Evolutionary conservation across 345 rosid species (phyloP), one percentile per base, ranked within the genome.

Genomic region (Lepidium sativum): DNA sequence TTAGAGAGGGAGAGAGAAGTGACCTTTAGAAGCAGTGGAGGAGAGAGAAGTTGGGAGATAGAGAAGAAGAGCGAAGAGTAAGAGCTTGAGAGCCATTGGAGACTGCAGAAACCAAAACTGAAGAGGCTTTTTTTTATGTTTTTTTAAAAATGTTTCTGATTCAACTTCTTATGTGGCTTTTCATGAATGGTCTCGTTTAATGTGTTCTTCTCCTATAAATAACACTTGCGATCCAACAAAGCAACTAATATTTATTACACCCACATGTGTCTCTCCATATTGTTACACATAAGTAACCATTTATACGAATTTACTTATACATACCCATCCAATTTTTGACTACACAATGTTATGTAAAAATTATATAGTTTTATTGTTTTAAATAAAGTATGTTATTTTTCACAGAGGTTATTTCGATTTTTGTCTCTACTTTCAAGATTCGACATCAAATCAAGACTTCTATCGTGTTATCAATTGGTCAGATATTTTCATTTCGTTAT

Each of bases 51-150:
- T 53, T 40, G 68, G 34, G 51, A 77, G 61, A 73, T 40, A 61
- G 37, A 75, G 68, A 66, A 72, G 52, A 61, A 83, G 76, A 59
- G 63, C 67, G 72, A 54, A 59, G 42, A 75, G 68, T 65, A 72
- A 39, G 65, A 83, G 73, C 60, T 76, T 78, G 60, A 79, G 64
- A 71, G 80, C 84, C 88, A 85, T 85, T 61, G 80, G 74, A 72
- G 77, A 66, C 77, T 65, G 63, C 43, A 57, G 76, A 59, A 72
- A 58, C 59, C 62, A 66, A 66, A 72, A 60, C 71, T 59, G 9
- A 66, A 72, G 48, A 58, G 25, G 18, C 12, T 17, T 71, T 55
- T 38, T 58, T 13, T 42, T 2, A n/a, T 20, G 9, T 48, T 25
- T 68, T 14, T 27, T 45, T 16, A 27, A 13, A 35, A 38, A 40